Evolutionary conservation across 441 rosid species (phyloP).

Genomic region (Populus trichocarpa): DNA sequence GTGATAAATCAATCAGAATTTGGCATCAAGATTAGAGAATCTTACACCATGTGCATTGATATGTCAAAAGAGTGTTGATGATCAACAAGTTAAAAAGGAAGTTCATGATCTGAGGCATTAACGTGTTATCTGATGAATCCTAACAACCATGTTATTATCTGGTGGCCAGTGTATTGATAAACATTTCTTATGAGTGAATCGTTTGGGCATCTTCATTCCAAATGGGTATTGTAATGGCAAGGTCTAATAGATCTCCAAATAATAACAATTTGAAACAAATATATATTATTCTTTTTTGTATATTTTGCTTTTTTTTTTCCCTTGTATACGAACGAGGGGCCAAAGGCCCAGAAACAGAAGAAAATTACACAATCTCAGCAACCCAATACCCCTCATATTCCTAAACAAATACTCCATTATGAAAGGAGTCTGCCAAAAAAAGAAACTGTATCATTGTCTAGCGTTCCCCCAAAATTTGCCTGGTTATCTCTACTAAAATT

Average conservation of each 20-base stretch:
- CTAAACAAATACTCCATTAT: neutral
- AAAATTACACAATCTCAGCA: neutral
- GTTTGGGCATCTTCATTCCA: neutral
- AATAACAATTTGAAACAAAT: neutral
- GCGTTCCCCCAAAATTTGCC: neutral
- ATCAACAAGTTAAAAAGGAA: neutral
- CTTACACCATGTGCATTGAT: neutral
- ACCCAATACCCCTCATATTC: neutral
- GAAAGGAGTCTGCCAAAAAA: neutral
- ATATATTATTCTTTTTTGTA: neutral
- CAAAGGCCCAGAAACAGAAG: neutral
- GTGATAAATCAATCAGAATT: slow-evolving; percentile 66
- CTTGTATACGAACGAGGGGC: neutral
- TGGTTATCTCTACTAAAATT: neutral
- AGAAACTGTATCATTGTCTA: neutral
- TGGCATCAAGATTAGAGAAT: slow-evolving; percentile 72
- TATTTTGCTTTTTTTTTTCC: too few relatives aligned
- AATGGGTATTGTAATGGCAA: neutral
- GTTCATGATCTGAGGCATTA: neutral
- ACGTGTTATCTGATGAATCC: neutral
- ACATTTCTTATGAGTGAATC: neutral
- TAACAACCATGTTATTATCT: neutral
- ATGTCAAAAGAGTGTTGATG: neutral
- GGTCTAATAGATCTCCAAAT: neutral
- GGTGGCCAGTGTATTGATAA: neutral